Conservation (phyloP, 2,329 filamentous ascomycete genomes). For the Teratosphaeria viscida region DNA sequence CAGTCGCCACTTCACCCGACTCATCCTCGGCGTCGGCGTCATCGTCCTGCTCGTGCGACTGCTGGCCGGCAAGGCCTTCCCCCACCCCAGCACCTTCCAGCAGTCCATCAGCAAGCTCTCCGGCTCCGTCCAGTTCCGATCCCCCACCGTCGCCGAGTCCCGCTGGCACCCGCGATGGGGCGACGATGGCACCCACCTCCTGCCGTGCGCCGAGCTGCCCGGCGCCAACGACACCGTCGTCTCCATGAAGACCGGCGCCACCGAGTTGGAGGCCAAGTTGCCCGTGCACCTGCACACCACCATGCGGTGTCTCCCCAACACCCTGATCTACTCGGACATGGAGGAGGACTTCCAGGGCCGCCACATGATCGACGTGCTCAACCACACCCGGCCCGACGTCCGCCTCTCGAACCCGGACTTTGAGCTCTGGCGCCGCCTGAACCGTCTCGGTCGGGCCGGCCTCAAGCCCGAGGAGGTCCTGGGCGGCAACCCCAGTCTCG, state of each 20-base stretch:
- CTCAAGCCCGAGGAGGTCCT: constrained; percentile 21
- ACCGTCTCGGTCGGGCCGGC: constrained; percentile 20
- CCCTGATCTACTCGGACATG: constrained; percentile 50
- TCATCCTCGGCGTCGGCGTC: neutral
- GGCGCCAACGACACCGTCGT: constrained; percentile 43
- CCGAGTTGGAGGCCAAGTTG: constrained; percentile 45
- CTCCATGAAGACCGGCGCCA: constrained; percentile 48
- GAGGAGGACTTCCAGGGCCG: constrained; percentile 40
- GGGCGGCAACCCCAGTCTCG: constrained; percentile 10
- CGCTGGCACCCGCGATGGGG: neutral
- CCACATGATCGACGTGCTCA: constrained; percentile 27
- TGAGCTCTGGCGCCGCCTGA: constrained; percentile 27
- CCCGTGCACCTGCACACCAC: constrained; percentile 45
- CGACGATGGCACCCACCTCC: neutral
- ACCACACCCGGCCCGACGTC: constrained; percentile 20
- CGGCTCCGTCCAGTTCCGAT: neutral
- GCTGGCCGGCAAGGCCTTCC: neutral
- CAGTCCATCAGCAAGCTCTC: neutral
- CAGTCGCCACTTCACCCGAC: neutral
- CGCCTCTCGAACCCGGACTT: constrained; percentile 25
- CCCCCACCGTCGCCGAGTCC: neutral
- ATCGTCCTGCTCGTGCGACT: neutral
- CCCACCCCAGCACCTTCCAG: neutral
- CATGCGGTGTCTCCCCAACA: constrained; percentile 45
- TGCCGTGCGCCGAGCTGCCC: constrained; percentile 7